phyloP scores from a whole-genome alignment of 768 basidiomycete species.

The Naganishia vaughanmartiniae region DNA sequence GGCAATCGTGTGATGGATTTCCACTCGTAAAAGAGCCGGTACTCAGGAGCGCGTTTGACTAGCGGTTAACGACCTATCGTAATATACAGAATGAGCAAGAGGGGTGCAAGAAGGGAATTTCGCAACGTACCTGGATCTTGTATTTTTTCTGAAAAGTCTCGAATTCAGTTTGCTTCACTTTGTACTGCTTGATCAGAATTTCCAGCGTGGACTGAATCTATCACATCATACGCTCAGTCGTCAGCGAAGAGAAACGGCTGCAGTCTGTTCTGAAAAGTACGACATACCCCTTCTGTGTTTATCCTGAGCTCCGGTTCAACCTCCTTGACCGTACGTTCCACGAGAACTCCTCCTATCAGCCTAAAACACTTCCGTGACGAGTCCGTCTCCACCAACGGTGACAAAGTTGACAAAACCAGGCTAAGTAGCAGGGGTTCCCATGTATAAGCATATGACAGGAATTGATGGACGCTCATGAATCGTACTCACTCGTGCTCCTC shows the following conservation, averaged over 20 bases:
- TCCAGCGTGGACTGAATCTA: conserved; percentile 80
- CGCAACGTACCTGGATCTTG: conserved; percentile 58
- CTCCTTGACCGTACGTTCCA: conserved; percentile 92
- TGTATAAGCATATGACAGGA: neutral
- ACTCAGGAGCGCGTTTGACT: too few species aligned
- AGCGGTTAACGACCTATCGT: conserved; percentile 12
- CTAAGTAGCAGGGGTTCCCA: conserved; percentile 54
- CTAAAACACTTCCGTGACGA: conserved; percentile 94
- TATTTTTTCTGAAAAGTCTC: conserved; percentile 46
- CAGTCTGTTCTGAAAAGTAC: too few species aligned
- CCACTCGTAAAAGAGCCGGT: too few species aligned
- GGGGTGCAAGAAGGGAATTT: neutral
- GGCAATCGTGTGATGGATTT: too few species aligned
- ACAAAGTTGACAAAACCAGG: conserved; percentile 80
- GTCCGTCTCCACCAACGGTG: conserved; percentile 75
- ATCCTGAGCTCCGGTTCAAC: conserved; percentile 84
- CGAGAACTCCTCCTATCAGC: conserved; percentile 89
- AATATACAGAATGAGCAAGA: neutral
- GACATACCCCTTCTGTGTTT: conserved; percentile 78
- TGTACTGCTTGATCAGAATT: conserved; percentile 80
- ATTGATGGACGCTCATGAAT: neutral
- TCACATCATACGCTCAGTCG: neutral
- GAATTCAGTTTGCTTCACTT: conserved; percentile 54
- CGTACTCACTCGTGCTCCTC: conserved; percentile 86
- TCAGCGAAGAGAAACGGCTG: too few species aligned